Percentiles rank a stretch among this genome's conserved stretches.
Conservation (phyloP, 257 asterid species). For the Phtheirospermum japonicum region DNA sequence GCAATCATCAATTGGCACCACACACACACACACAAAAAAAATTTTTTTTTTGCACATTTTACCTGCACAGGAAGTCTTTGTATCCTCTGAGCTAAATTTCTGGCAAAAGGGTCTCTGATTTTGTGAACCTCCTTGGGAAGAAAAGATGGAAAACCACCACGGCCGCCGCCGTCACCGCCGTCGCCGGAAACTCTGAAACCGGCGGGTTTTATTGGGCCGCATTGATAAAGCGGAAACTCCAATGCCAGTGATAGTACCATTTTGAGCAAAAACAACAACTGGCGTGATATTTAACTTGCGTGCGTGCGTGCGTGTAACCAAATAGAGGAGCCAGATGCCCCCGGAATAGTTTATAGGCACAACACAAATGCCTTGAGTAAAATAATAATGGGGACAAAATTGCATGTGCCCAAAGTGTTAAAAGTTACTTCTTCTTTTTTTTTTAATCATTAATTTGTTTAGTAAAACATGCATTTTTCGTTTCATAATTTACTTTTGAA, state of each 20-base stretch:
- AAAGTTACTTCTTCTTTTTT: no score
- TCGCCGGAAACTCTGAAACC: conserved; percentile 30
- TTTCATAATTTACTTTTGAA: no score
- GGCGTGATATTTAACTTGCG: background rate
- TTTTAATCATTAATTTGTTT: no score
- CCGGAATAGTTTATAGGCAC: no score
- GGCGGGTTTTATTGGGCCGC: conserved; percentile 23
- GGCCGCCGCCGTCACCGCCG: conserved; percentile 28
- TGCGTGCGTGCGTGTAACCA: no score
- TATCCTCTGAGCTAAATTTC: conserved; percentile 62
- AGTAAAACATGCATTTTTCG: no score
- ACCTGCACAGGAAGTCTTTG: conserved; percentile 75
- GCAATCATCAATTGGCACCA: background rate
- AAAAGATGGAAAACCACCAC: conserved; percentile 61
- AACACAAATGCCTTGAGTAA: no score
- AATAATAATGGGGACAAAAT: no score
- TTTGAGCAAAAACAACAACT: conserved; percentile 15
- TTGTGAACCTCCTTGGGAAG: conserved; percentile 60
- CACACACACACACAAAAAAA: background rate
- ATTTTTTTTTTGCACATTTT: no score
- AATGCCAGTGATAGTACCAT: conserved; percentile 35
- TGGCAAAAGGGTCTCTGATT: conserved; percentile 67
- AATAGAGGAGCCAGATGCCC: no score
- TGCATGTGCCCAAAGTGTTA: no score
- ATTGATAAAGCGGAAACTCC: conserved; percentile 32